phyloP scores from a whole-genome alignment of 176 grass and related monocot genomes.

The Ampelocalamus luodianensis region DNA sequence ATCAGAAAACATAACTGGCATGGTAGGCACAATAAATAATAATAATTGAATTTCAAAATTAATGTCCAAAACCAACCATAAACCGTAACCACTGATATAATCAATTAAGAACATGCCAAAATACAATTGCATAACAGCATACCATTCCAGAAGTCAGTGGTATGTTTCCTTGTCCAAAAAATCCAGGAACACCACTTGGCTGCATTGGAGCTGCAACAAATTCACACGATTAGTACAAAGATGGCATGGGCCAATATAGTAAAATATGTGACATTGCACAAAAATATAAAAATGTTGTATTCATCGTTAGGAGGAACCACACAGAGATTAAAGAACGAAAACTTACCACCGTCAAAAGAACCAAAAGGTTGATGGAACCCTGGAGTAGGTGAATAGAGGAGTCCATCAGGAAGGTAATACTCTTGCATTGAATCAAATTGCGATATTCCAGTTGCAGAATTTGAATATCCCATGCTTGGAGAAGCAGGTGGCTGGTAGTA shows the following conservation, averaged over 20 bases:
- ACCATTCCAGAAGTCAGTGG: slow-evolving; percentile 51
- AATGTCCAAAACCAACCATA: neutral
- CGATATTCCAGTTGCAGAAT: slow-evolving; percentile 41
- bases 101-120: slow-evolving; percentile 10
- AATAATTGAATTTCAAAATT: neutral
- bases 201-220: slow-evolving; percentile 51
- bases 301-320: neutral
- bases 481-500: slow-evolving; percentile 56
- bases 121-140: neutral
- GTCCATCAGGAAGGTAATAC: slow-evolving; percentile 43
- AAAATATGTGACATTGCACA: neutral
- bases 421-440: slow-evolving; percentile 49
- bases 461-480: slow-evolving; percentile 48
- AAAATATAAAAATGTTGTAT: neutral
- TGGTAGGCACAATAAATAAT: neutral
- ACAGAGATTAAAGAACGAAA: slow-evolving; percentile 6
- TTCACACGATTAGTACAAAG: slow-evolving; percentile 30
- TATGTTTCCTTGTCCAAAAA: slow-evolving; percentile 44
- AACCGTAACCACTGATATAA: neutral
- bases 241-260: slow-evolving; percentile 34
- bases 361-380: slow-evolving; percentile 48
- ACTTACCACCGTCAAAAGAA: slow-evolving; percentile 43
- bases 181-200: slow-evolving; percentile 27
- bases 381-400: slow-evolving; percentile 24
- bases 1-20: slow-evolving; percentile 1